Conservation (phyloP, 805 yeast species). For the Candida morakotiae region DNA sequence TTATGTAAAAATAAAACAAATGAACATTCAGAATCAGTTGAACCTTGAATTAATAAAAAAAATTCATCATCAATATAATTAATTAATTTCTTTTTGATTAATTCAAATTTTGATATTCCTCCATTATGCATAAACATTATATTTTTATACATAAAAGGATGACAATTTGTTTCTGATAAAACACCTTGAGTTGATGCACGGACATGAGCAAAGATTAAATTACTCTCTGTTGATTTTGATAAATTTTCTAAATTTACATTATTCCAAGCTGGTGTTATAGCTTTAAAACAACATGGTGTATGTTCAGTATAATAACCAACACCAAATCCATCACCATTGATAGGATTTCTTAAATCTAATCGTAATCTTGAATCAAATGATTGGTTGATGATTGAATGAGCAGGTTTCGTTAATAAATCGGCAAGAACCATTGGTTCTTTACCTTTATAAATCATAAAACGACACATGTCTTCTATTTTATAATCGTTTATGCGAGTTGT, state of each 20-base stretch:
- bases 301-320: slow-evolving; percentile 78
- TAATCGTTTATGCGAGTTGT: too few species aligned
- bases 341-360: slow-evolving; percentile 84
- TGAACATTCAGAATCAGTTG: slow-evolving; percentile 94
- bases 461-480: slow-evolving; percentile 87
- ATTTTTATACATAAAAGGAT: slow-evolving; percentile 85
- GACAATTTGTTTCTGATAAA: slow-evolving; percentile 92
- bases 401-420: slow-evolving; percentile 87
- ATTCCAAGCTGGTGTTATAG: slow-evolving; percentile 98
- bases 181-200: slow-evolving; percentile 96
- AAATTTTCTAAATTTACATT: slow-evolving; percentile 82
- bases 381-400: slow-evolving; percentile 95
- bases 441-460: slow-evolving; percentile 89
- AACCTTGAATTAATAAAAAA: slow-evolving; percentile 80
- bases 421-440: slow-evolving; percentile 83
- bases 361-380: slow-evolving; percentile 88
- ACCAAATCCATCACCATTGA: slow-evolving; percentile 98
- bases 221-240: slow-evolving; percentile 82
- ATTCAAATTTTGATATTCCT: slow-evolving; percentile 67
- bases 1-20: slow-evolving; percentile 86
- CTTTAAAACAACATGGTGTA: slow-evolving; percentile 90
- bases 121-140: slow-evolving; percentile 98
- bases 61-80: slow-evolving; percentile 75
- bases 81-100: slow-evolving; percentile 69
- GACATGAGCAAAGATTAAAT: slow-evolving; percentile 89